Evolutionary conservation across 1,139 yeast genomes (phyloP), one percentile per base, ranked within the genome.

Genomic region (Blastobotrys buckinghamii): DNA sequence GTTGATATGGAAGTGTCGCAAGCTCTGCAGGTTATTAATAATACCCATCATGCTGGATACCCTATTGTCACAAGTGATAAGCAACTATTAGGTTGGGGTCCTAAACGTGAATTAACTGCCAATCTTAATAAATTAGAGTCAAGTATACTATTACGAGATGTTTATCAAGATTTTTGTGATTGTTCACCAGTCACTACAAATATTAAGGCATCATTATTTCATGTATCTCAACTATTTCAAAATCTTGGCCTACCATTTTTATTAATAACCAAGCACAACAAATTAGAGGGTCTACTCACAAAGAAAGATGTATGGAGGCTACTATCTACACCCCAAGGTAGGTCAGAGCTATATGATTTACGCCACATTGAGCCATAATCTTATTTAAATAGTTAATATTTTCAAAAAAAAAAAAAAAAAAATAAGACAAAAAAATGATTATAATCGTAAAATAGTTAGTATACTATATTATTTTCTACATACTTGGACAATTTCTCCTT

Each of bases 231-330:
- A 48, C 68, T 78, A 49, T 78, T 79, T 54, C 71, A 74, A 37
- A 74, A 75, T 51, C 58, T 79, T 38, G 84, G 84, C 0, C 76
- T 82, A 9, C 60, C 80, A 22, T 72, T 70, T 51, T 68, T 79
- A 38, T 59, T 78, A 20, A 69, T 79, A 4, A 86, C 88, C 39
- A 17, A 43, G 2, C 53, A 53, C 37, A 67, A 67, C 22, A 52
- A 55, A 16, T 49, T 63, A 17, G 50, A 51, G 12, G 95, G 95
- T 0, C 57, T 82, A n/a, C 67, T 85, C 1, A 83, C 94, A 0
- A 72, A 82, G 56, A 82, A 83, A 57, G 92, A 84, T 59, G 69
- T 84, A 3, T 68, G 85, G 56, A 68, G 80, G 41, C 79, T 79
- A 36, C 48, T 63, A 32, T 57, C 54, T 22, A 49, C 57, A 2